phyloP scores from a whole-genome alignment of 164 flowering plant species.

The Santalum album region DNA sequence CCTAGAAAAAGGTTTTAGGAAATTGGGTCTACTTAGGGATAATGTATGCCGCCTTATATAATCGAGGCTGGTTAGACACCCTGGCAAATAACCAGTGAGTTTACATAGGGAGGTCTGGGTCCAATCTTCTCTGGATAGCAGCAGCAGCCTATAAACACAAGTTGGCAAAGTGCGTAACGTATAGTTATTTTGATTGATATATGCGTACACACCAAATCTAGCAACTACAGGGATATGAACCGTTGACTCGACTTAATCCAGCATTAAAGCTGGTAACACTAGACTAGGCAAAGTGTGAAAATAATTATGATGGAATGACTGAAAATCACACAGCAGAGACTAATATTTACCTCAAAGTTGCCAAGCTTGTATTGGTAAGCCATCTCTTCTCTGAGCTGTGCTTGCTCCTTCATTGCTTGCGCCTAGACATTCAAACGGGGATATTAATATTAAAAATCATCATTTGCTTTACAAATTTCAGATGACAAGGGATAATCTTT shows the following conservation, averaged over 20 bases:
- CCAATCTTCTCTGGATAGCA: slow-evolving; percentile 91
- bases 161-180: neutral
- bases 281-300: neutral
- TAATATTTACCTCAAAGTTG: slow-evolving; percentile 67
- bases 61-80: too few species aligned
- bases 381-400: slow-evolving; percentile 87
- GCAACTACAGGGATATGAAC: too few species aligned
- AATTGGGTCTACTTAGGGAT: too few species aligned
- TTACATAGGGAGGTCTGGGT: slow-evolving; percentile 75
- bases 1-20: too few species aligned
- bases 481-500: neutral
- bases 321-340: neutral
- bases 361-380: slow-evolving; percentile 83
- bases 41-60: too few species aligned
- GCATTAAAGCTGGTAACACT: too few species aligned
- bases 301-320: neutral
- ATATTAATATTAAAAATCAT: neutral
- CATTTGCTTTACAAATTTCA: neutral
- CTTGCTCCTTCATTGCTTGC: slow-evolving; percentile 95
- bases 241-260: too few species aligned
- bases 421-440: slow-evolving; percentile 37
- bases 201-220: too few species aligned
- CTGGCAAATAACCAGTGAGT: neutral
- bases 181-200: too few species aligned
- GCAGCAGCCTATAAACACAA: slow-evolving; percentile 65